phyloP scores from a whole-genome alignment of 139 green algal species.

The Yamagishiella unicocca region DNA sequence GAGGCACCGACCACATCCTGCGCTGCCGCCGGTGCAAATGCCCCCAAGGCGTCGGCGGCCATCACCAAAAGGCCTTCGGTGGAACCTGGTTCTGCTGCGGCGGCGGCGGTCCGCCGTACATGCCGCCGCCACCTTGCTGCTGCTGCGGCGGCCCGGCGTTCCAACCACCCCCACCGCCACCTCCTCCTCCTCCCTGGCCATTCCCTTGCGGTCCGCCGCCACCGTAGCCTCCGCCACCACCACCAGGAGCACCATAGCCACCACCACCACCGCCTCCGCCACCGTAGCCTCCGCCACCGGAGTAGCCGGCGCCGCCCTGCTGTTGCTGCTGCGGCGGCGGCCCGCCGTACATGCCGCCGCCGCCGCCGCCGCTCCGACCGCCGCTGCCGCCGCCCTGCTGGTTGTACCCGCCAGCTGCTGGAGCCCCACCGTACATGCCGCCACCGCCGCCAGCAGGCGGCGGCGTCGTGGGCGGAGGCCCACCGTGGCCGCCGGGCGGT shows the following conservation, averaged over 20 bases:
- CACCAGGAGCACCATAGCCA: background rate
- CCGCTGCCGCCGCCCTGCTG: slow-evolving; percentile 1
- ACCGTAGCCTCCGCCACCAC: background rate
- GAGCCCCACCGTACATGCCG: slow-evolving; percentile 4
- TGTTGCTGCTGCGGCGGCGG: slow-evolving; percentile 27
- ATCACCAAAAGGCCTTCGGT: slow-evolving; percentile 16
- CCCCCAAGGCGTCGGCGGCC: too few species aligned
- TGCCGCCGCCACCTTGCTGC: background rate
- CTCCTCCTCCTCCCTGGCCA: background rate
- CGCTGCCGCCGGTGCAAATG: too few species aligned
- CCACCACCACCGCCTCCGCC: background rate
- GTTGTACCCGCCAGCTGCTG: background rate
- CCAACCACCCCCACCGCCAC: slow-evolving; percentile 1
- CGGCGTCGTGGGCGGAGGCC: background rate
- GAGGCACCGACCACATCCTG: too few species aligned
- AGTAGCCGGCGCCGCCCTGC: background rate
- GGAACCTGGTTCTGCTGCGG: slow-evolving; percentile 16
- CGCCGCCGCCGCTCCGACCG: background rate
- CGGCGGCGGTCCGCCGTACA: slow-evolving; percentile 19
- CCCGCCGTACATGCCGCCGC: slow-evolving; percentile 10
- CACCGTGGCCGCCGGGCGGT: background rate
- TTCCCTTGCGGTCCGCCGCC: background rate
- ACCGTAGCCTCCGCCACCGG: slow-evolving; percentile 1
- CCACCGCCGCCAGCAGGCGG: background rate
- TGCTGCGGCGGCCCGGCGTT: background rate